A percentile compares a stretch with the other conserved stretches of the same genome.
phyloP scores from a whole-genome alignment of 805 yeast species.

The Candida sithepensis region DNA sequence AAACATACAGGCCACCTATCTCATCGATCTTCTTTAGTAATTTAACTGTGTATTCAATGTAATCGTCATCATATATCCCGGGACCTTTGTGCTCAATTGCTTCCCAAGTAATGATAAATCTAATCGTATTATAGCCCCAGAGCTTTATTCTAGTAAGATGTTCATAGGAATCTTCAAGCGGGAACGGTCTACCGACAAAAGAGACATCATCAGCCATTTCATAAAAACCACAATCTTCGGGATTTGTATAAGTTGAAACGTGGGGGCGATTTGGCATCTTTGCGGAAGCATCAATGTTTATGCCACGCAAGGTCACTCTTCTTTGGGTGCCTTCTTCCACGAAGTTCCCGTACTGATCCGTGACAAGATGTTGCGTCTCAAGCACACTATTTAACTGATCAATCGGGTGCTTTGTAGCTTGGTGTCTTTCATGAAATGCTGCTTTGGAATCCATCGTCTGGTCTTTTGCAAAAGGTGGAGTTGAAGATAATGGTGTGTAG shows the following conservation, averaged over 20 bases:
- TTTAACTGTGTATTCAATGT: constrained; percentile 63
- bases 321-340: constrained; percentile 50
- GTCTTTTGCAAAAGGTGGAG: constrained; percentile 2
- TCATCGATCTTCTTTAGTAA: constrained; percentile 53
- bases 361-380: constrained; percentile 19
- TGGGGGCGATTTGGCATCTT: constrained; percentile 65
- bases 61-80: constrained; percentile 73
- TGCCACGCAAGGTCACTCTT: constrained; percentile 66
- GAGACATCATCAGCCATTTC: constrained; percentile 68
- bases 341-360: constrained; percentile 55
- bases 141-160: constrained; percentile 70
- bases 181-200: constrained; percentile 82
- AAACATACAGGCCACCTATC: constrained; percentile 73
- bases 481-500: constrained; percentile 8
- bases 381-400: constrained; percentile 15
- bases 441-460: not conserved
- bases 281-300: constrained; percentile 72
- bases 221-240: constrained; percentile 47
- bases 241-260: constrained; percentile 37
- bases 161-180: constrained; percentile 62
- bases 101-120: constrained; percentile 87
- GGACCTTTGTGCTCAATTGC: constrained; percentile 90
- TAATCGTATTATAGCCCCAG: constrained; percentile 77
- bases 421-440: not conserved
- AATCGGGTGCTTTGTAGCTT: constrained; percentile 1